Base-by-base conservation (phyloP, 345 rosid species). In the Ceriops decandra region DNA sequence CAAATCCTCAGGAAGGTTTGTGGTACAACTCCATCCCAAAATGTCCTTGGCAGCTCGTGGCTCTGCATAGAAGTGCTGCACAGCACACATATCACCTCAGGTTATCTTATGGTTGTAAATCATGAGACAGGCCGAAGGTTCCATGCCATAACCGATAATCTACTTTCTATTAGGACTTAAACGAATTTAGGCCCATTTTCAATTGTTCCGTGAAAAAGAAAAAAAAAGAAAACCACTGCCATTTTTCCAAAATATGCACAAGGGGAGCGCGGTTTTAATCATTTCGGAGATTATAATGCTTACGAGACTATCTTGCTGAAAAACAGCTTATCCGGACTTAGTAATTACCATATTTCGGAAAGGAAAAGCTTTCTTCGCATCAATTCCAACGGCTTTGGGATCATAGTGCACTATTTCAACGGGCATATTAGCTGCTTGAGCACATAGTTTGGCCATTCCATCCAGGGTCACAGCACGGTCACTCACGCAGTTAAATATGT, bases 381-480 rank as follows among this genome's bases (percentile, higher is more conserved):
- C 96, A 42, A 88, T 51, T 47, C 96, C 97, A 46, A 84, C 62
- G 52, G 85, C 82, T 82, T 91, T 87, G n/a, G 99, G 99, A 73
- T 90, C 90, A 20, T 91, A 91, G 77, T 95, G 99, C 66, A 95
- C 81, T 4, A 91, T 91, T 62, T 90, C 84, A 66, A 86, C 93
- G 0, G 90, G 80, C 38, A 80, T 68, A 70, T 93, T 95, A 27
- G 92, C 95, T 60, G 97, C 97, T 27, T 86, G 82, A 20, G 97
- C 99, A 56, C 99, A 95, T 31, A 95, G 85, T 82, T 79, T 90
- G 59, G 95, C 96, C 93, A 91, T 91, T 57, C 97, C 99, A 59
- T 90, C 96, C 64, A 95, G 82, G 63, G 96, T 95, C 72, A 88
- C 93, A 1, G 99, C 95, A 9, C 97, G 88, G 69, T 95, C 96